Percentiles rank a stretch among this genome's conserved stretches.
Evolutionary conservation across 2,329 filamentous ascomycete species (phyloP).

Genomic region (Tolypocladium guangdongense): DNA sequence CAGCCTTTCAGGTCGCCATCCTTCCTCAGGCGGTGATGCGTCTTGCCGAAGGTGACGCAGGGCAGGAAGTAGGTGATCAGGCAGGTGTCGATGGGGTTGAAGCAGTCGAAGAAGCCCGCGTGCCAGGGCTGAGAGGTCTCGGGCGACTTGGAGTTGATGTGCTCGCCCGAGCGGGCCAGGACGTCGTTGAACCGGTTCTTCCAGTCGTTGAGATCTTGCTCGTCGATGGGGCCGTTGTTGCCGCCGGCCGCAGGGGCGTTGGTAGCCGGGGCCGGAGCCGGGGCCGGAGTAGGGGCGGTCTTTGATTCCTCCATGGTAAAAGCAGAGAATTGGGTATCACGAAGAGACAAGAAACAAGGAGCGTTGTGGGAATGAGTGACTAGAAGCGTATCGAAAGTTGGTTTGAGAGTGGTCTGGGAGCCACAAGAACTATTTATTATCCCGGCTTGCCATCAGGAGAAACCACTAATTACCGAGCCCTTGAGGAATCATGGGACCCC

Average conservation of each 20-base stretch:
- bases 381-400: background rate
- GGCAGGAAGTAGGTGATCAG: slow-evolving; percentile 34
- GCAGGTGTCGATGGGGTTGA: slow-evolving; percentile 31
- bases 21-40: slow-evolving; percentile 32
- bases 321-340: background rate
- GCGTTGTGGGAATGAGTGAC: background rate
- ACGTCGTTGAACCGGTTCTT: slow-evolving; percentile 31
- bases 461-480: too few species aligned
- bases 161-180: slow-evolving; percentile 28
- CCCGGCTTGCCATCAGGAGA: background rate
- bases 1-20: slow-evolving; percentile 29
- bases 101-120: slow-evolving; percentile 32
- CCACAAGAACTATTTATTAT: background rate
- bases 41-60: slow-evolving; percentile 38
- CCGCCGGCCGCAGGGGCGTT: slow-evolving; percentile 2
- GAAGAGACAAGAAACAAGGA: background rate
- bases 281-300: background rate
- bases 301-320: background rate
- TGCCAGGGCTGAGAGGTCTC: slow-evolving; percentile 26
- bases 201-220: slow-evolving; percentile 33
- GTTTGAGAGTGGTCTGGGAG: background rate
- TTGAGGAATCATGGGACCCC: background rate
- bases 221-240: slow-evolving; percentile 25
- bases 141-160: slow-evolving; percentile 30
- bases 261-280: slow-evolving; percentile 14